phyloP scores from a whole-genome alignment of 352 stramenopile genomes.

The Pythium coloratum region DNA sequence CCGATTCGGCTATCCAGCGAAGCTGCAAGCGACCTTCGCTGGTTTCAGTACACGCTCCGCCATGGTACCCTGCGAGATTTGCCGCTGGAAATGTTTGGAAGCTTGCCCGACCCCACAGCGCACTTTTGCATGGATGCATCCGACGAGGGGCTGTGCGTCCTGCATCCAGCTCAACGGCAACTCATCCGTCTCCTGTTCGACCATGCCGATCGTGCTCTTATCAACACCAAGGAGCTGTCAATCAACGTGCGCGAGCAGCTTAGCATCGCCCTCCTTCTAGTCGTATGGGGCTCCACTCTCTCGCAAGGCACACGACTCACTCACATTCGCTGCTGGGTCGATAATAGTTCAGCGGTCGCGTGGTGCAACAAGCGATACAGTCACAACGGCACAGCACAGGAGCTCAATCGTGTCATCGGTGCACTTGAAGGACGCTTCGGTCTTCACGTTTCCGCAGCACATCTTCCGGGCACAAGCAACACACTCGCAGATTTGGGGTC shows the following conservation, averaged over 20 bases:
- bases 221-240: conserved; percentile 1
- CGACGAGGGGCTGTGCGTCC: conserved; percentile 21
- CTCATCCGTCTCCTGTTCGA: conserved; percentile 24
- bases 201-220: conserved; percentile 6
- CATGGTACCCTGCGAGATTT: too few relatives aligned
- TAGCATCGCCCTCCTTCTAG: background rate
- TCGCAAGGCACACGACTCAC: background rate
- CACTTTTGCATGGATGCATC: conserved; percentile 26
- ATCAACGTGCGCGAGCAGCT: conserved; percentile 28
- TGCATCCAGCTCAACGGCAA: conserved; percentile 10
- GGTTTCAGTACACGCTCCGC: too few relatives aligned
- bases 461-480: conserved; percentile 8
- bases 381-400: background rate
- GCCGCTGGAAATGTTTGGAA: too few relatives aligned
- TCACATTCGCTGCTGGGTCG: conserved; percentile 16
- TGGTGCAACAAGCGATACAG: conserved; percentile 10
- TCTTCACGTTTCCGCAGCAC: conserved; percentile 3
- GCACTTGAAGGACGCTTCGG: background rate
- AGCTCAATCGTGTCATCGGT: conserved; percentile 14
- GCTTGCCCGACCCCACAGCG: background rate
- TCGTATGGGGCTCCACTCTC: background rate
- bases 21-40: too few relatives aligned
- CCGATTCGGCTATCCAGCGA: too few relatives aligned
- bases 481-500: conserved; percentile 15
- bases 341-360: conserved; percentile 12